phyloP scores from a whole-genome alignment of 768 basidiomycete genomes.

The Scleroderma bovista region DNA sequence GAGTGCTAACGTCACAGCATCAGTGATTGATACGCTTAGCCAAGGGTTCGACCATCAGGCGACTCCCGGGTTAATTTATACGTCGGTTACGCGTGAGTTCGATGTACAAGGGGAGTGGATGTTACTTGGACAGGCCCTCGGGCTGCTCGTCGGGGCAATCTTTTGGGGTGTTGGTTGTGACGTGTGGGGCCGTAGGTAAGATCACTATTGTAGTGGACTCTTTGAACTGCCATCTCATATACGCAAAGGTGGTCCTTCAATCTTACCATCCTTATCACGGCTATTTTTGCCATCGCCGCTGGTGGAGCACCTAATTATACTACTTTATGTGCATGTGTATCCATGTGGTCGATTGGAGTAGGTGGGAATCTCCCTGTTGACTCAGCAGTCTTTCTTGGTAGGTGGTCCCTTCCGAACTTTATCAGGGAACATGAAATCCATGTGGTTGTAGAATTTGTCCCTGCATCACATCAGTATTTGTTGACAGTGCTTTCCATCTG shows the following conservation, averaged over 20 bases:
- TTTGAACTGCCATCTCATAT: slow-evolving; percentile 5
- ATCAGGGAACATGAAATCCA: not conserved
- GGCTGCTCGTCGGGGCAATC: slow-evolving; percentile 61
- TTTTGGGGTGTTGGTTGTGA: slow-evolving; percentile 68
- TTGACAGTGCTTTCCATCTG: slow-evolving; percentile 71
- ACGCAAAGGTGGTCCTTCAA: slow-evolving; percentile 57
- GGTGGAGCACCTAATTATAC: slow-evolving; percentile 53
- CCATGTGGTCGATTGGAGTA: slow-evolving; percentile 61
- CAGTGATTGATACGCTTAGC: not conserved
- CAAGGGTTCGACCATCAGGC: slow-evolving; percentile 34
- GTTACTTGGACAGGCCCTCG: slow-evolving; percentile 66
- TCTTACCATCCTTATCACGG: slow-evolving; percentile 62
- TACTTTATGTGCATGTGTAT: slow-evolving; percentile 46
- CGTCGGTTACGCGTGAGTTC: slow-evolving; percentile 63
- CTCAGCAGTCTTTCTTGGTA: slow-evolving; percentile 69
- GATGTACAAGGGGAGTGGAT: slow-evolving; percentile 54
- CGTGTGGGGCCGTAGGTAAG: slow-evolving; percentile 63
- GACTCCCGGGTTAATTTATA: slow-evolving; percentile 60
- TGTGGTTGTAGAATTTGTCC: slow-evolving; percentile 50
- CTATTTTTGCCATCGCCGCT: slow-evolving; percentile 58
- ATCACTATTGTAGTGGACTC: not conserved
- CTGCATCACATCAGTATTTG: slow-evolving; percentile 68
- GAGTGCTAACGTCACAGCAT: slow-evolving; percentile 15
- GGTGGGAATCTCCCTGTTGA: slow-evolving; percentile 75
- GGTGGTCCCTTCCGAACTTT: slow-evolving; percentile 9